These are phyloP conservation scores for Lipomyces yamanashiensis DNA, from an alignment of 805 yeast species.

Conservation along the genomic window DNA sequence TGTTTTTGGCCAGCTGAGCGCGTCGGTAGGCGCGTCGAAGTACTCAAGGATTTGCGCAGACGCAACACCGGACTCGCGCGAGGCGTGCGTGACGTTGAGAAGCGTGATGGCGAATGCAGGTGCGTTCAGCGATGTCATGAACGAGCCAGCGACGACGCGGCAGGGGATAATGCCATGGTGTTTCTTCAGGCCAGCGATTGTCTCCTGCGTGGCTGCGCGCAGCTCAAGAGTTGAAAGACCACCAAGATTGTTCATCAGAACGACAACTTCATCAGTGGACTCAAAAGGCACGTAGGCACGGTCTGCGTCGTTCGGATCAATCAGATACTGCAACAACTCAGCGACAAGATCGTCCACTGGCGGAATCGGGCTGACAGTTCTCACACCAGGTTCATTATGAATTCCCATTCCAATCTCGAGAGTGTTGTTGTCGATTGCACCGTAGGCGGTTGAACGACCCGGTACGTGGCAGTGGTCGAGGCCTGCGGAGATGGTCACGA, in stretches of 20 bases:
- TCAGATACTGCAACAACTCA: slow-evolving; percentile 62
- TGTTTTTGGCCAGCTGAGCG: slow-evolving; percentile 30
- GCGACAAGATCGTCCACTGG: slow-evolving; percentile 61
- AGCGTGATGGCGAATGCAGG: slow-evolving; percentile 89
- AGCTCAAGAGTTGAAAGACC: slow-evolving; percentile 84
- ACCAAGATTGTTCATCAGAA: slow-evolving; percentile 84
- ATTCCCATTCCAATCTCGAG: slow-evolving; percentile 95
- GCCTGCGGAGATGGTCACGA: slow-evolving; percentile 88
- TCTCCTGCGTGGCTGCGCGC: slow-evolving; percentile 60
- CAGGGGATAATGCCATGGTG: slow-evolving; percentile 57
- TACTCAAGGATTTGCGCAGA: slow-evolving; percentile 14
- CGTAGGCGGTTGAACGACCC: slow-evolving; percentile 53
- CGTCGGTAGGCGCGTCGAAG: slow-evolving; percentile 33
- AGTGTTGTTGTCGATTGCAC: slow-evolving; percentile 49
- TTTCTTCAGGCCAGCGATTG: slow-evolving; percentile 42
- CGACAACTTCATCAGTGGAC: slow-evolving; percentile 64
- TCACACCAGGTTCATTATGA: slow-evolving; percentile 91
- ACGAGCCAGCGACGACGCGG: slow-evolving; percentile 73
- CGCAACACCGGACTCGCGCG: slow-evolving; percentile 14
- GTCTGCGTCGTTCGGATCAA: slow-evolving; percentile 69
- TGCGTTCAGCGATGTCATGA: slow-evolving; percentile 87
- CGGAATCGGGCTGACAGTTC: slow-evolving; percentile 69
- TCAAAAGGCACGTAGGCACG: slow-evolving; percentile 77
- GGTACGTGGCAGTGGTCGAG: slow-evolving; percentile 90
- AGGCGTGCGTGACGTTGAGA: slow-evolving; percentile 59